Evolutionary conservation across 108 stramenopile genomes (phyloP), one percentile per base, ranked within the genome.

Genomic region (Bacterosira constricta): DNA sequence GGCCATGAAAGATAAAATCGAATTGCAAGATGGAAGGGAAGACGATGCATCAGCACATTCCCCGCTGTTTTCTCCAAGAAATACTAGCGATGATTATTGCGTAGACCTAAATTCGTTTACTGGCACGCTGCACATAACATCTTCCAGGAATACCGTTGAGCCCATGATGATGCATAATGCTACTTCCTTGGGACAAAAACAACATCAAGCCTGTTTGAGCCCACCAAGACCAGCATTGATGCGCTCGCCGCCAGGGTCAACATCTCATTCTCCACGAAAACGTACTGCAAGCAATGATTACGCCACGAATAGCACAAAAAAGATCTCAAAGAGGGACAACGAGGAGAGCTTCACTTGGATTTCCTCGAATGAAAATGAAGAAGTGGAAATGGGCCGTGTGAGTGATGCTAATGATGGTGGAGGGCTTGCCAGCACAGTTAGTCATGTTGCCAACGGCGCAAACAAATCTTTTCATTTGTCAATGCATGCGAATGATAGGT

Each of bases 91-190:
- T 38, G 23, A 30, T 1, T 72, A 63, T 35, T 63, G 12, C 38
- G 32, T 72, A 35, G 60, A 72, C 18, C 49, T 72, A 15, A 38
- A 30, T 27, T 63, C 51, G 3, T 72, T 72, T 53, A 63, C 71
- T 0, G 71, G 71, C 37, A 72, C 71, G 1, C 61, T 72, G 6
- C 51, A 35, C 26, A 62, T 72, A 36, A 23, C 34, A 26, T 34
- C 46, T 0, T 51, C 56, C 15, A 42, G 12, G 41, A 2, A 42
- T 6, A 8, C 36, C 13, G 29, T 20, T n/a, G n/a, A n/a, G n/a
- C n/a, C n/a, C 36, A 18, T 56, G 32, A 9, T 8, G 3, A 18
- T 6, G 5, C 0, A 12, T 32, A 34, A 29, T 8, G n/a, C 55
- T n/a, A 42, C 12, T 6, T 42, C 15, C 4, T 11, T 42, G 41